These are phyloP conservation scores for Sporothrix globosa DNA, from an alignment of 2,329 filamentous ascomycete genomes.

Conservation along the genomic window DNA sequence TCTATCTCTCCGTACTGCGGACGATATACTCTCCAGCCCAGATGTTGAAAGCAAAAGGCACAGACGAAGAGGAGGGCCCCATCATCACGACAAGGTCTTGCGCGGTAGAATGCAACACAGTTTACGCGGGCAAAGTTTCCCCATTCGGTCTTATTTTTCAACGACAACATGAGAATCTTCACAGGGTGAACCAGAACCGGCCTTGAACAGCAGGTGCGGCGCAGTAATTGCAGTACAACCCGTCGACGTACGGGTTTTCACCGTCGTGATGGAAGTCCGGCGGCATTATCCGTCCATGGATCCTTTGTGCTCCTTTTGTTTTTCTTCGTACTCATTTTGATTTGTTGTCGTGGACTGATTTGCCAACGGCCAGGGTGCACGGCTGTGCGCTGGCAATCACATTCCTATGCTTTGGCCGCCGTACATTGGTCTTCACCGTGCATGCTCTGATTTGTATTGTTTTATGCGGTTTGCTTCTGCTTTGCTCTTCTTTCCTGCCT, in stretches of 20 bases:
- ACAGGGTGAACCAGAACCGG: neutral
- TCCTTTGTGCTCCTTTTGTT: too few relatives aligned
- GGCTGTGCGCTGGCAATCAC: conserved; percentile 16
- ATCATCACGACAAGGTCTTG: neutral
- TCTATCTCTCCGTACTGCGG: too few relatives aligned
- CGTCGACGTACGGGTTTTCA: neutral
- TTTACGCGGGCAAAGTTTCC: neutral
- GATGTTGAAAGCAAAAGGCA: neutral
- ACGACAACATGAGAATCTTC: neutral
- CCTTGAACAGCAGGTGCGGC: neutral
- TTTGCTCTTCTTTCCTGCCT: too few relatives aligned
- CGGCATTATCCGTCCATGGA: neutral
- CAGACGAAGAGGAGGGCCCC: neutral
- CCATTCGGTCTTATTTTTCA: conserved; percentile 13
- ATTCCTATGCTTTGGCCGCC: conserved; percentile 3
- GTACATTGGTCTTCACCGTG: conserved; percentile 14
- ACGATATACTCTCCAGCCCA: too few relatives aligned
- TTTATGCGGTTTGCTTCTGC: neutral
- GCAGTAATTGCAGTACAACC: neutral
- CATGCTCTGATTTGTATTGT: conserved; percentile 10
- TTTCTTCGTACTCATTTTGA: neutral
- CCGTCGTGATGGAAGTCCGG: neutral
- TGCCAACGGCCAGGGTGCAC: conserved; percentile 6
- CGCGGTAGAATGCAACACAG: neutral
- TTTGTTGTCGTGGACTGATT: conserved; percentile 17